Base-by-base conservation (phyloP, 2,329 filamentous ascomycete species). In the Laburnicola sp. region DNA sequence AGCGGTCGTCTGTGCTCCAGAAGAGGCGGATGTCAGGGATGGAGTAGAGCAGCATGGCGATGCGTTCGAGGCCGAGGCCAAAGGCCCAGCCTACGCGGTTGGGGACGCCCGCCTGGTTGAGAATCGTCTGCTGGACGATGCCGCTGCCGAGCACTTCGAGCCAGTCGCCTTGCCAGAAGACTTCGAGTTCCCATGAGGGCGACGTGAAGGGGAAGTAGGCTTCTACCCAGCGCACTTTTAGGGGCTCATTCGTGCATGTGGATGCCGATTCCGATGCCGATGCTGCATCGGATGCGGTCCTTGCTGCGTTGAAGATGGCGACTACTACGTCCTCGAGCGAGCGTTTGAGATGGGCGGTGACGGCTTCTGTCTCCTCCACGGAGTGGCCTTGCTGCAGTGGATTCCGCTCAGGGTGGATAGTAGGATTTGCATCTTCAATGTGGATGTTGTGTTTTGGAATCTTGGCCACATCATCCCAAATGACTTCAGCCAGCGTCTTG, bases 121-220 rank as follows among this genome's bases (percentile, higher is more conserved):
- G 83, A 31, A 99, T 80, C 25, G 86, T 80, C 71, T 99, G 94
- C 71, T 90, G 85, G 36, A 94, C 87, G 32, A 99, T 85, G 31
- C 94, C 94, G 63, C 87, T 95, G n/a, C 94, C 94, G 1, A 99
- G 82, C 3, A 97, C 86, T 75, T 99, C 94, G 30, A 99, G 85
- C 94, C 94, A 99, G 70, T 95, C 89, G 27, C 89, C 92, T 60
- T 88, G 86, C 83, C 93, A 97, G 78, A 89, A 92, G 7, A 99
- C 91, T 70, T 99, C 94, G 23, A 99, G 82, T 72, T 99, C 94
- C 89, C 91, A 99, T 5, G 88, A 94, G 0, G 94, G 94, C 51
- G 87, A 92, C 0, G 94, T 99, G 71, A 97, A 97, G 34, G 94
- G 94, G 75, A 99, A 99, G 75, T 94, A 97, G 1, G 94, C 91